phyloP scores from a whole-genome alignment of 352 stramenopile species.

The Globisporangium uncinulatum region DNA sequence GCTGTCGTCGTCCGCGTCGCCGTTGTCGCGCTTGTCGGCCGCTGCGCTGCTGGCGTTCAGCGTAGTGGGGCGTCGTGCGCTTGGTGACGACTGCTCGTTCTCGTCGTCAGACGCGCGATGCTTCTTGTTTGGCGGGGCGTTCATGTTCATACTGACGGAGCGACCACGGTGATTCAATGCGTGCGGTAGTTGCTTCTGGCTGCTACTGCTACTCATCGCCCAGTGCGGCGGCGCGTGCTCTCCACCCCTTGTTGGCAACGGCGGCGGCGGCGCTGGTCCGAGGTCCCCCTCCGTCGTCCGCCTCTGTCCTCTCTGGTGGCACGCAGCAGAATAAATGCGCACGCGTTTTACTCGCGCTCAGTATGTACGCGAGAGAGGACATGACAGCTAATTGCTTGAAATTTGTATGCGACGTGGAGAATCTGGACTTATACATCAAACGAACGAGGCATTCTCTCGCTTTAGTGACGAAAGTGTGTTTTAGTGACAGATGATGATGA shows the following conservation, averaged over 20 bases:
- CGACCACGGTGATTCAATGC: constrained; percentile 32
- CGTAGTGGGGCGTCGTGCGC: neutral
- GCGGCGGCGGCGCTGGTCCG: too few relatives aligned
- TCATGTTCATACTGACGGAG: constrained; percentile 69
- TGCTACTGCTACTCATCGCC: constrained; percentile 2
- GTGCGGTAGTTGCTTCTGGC: neutral
- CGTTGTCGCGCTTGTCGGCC: neutral
- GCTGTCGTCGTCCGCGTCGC: constrained; percentile 10
- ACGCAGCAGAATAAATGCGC: neutral
- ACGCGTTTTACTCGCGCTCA: neutral
- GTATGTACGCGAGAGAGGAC: neutral
- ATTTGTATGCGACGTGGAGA: neutral
- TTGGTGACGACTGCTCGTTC: constrained; percentile 28
- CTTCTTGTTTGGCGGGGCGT: constrained; percentile 68
- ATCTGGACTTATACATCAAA: neutral
- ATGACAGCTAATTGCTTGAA: neutral
- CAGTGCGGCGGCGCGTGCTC: neutral
- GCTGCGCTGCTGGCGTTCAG: neutral
- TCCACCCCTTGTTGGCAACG: too few relatives aligned
- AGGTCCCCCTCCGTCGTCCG: neutral
- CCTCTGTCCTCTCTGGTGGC: neutral
- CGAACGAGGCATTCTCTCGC: too few relatives aligned
- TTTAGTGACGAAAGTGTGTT: too few relatives aligned
- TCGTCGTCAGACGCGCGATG: constrained; percentile 76
- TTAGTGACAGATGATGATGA: too few relatives aligned